These are phyloP conservation scores for Cyclotella baltica DNA, from an alignment of 108 stramenopile genomes.

Conservation along the genomic window DNA sequence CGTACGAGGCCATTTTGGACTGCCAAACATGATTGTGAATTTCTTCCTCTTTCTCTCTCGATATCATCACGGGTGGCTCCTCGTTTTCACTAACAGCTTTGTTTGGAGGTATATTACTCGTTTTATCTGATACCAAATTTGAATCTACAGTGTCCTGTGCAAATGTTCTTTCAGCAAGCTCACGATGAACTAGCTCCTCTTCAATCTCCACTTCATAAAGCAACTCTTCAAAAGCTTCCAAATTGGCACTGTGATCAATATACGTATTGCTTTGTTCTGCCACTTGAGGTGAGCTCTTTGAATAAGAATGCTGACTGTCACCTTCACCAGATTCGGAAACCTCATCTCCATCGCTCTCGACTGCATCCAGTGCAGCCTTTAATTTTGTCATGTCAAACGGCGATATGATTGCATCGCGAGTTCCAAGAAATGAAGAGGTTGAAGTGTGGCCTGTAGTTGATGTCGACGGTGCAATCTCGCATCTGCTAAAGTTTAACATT, in stretches of 20 bases:
- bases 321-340: background rate
- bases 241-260: background rate
- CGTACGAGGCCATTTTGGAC: background rate
- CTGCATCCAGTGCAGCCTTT: background rate
- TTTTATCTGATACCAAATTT: background rate
- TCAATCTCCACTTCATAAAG: slow-evolving; percentile 18
- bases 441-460: background rate
- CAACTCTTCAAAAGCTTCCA: slow-evolving; percentile 17
- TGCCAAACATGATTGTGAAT: slow-evolving; percentile 4
- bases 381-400: slow-evolving; percentile 11
- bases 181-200: slow-evolving; percentile 15
- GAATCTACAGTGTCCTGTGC: background rate
- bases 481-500: background rate
- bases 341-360: background rate
- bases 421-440: background rate
- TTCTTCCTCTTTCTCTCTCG: background rate
- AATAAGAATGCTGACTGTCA: no score
- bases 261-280: background rate
- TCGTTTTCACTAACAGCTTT: background rate
- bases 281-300: background rate
- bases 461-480: background rate
- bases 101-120: background rate
- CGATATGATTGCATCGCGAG: background rate
- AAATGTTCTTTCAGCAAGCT: background rate
- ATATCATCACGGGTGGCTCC: background rate